Conservation (phyloP, 1,284 basidiomycete species). For the Neolentinus lepideus region DNA sequence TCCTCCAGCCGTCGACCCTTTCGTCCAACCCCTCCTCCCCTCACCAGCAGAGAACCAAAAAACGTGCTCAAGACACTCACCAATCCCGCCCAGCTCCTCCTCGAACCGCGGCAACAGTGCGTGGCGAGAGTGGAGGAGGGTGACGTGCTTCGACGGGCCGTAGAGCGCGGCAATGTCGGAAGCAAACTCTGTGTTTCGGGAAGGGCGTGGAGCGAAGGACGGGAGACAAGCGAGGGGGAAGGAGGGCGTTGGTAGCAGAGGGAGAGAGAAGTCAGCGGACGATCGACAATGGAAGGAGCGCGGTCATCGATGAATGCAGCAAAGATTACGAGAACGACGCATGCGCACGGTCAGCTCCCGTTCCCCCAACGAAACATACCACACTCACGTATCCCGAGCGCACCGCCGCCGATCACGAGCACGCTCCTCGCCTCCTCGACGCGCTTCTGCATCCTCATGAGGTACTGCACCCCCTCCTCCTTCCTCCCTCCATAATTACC, state of each 20-base stretch:
- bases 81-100: conserved; percentile 45
- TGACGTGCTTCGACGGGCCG: conserved; percentile 46
- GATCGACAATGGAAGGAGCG: too few relatives aligned
- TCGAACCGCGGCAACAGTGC: conserved; percentile 57
- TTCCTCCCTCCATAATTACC: conserved; percentile 37
- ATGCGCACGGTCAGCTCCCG: neutral
- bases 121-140: conserved; percentile 60
- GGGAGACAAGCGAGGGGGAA: neutral
- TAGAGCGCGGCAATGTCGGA: conserved; percentile 60
- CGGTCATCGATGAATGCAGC: too few relatives aligned
- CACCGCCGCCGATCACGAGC: conserved; percentile 54
- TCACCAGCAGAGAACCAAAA: neutral
- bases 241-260: too few relatives aligned
- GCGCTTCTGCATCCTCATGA: conserved; percentile 36
- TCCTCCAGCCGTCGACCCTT: too few relatives aligned
- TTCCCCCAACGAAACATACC: neutral
- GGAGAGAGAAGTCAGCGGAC: too few relatives aligned
- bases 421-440: conserved; percentile 37
- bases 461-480: conserved; percentile 37
- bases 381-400: conserved; percentile 52
- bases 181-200: conserved; percentile 43
- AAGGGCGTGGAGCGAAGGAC: neutral
- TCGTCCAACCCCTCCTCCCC: too few relatives aligned
- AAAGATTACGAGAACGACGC: neutral
- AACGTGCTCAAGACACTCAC: conserved; percentile 22